Conservation (phyloP, 108 stramenopile genomes). For the Pseudonitzschia delicatissima region DNA sequence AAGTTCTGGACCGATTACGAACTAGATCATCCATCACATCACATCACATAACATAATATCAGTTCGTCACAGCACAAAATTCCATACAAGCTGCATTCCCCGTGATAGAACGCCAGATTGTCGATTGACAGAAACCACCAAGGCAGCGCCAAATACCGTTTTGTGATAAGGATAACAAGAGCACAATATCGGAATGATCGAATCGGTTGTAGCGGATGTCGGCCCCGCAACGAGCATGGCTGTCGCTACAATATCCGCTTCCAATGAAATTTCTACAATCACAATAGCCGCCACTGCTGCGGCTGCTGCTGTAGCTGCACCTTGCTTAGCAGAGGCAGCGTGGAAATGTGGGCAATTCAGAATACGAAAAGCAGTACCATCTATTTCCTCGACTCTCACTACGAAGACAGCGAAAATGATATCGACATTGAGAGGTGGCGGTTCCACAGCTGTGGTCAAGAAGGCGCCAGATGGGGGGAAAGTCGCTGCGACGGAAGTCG, state of each 20-base stretch:
- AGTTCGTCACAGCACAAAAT: too few species aligned
- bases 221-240: background rate
- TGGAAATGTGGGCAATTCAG: background rate
- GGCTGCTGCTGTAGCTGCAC: background rate
- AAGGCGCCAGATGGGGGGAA: background rate
- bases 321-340: background rate
- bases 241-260: background rate
- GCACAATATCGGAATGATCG: background rate
- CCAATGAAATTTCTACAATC: background rate
- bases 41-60: too few species aligned
- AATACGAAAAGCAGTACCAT: background rate
- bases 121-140: too few species aligned
- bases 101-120: too few species aligned
- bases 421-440: slow-evolving; percentile 6
- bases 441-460: background rate
- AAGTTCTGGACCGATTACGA: too few species aligned
- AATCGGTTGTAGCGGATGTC: background rate
- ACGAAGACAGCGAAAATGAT: background rate
- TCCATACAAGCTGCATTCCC: too few species aligned
- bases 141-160: too few species aligned
- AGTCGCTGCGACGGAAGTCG: background rate
- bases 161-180: too few species aligned
- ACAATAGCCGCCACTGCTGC: background rate
- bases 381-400: background rate
- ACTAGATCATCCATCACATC: slow-evolving; percentile 9